Evolutionary conservation across 1,139 yeast species (phyloP).

Genomic region (Meyerozyma elateridarum): DNA sequence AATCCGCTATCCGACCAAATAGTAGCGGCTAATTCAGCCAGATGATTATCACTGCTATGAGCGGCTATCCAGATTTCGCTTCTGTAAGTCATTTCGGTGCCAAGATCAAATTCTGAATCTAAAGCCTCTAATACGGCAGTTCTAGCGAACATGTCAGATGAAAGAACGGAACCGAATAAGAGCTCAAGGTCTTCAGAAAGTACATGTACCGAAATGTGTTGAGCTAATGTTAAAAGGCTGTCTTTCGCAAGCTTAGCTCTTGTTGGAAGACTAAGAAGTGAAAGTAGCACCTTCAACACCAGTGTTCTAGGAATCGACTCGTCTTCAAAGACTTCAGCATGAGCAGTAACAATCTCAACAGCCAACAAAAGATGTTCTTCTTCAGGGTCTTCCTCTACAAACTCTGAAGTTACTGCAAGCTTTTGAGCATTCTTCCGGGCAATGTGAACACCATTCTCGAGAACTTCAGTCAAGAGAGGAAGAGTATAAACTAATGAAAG

Average conservation of each 20-base stretch:
- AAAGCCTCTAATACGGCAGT: constrained; percentile 75
- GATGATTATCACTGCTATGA: constrained; percentile 66
- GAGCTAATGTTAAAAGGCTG: constrained; percentile 71
- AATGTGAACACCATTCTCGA: constrained; percentile 54
- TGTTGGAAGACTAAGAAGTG: constrained; percentile 67
- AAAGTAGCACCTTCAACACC: constrained; percentile 57
- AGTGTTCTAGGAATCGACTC: constrained; percentile 63
- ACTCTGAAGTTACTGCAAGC: constrained; percentile 50
- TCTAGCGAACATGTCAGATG: constrained; percentile 69
- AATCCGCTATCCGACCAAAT: constrained; percentile 82
- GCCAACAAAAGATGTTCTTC: constrained; percentile 83
- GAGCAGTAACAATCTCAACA: constrained; percentile 69
- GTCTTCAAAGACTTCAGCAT: constrained; percentile 70
- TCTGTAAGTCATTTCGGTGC: constrained; percentile 47
- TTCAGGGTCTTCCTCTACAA: constrained; percentile 73
- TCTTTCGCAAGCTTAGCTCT: constrained; percentile 82
- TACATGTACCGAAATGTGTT: constrained; percentile 63
- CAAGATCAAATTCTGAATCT: constrained; percentile 81
- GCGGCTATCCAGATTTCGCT: constrained; percentile 75
- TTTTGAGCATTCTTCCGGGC: constrained; percentile 50
- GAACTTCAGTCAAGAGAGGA: constrained; percentile 64
- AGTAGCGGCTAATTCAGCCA: constrained; percentile 64
- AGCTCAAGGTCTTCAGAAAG: constrained; percentile 53
- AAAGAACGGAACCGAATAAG: constrained; percentile 53
- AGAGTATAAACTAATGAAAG: constrained; percentile 66